These are phyloP conservation scores for Naganishia friedmannii DNA, from an alignment of 768 basidiomycete species.

Conservation along the genomic window DNA sequence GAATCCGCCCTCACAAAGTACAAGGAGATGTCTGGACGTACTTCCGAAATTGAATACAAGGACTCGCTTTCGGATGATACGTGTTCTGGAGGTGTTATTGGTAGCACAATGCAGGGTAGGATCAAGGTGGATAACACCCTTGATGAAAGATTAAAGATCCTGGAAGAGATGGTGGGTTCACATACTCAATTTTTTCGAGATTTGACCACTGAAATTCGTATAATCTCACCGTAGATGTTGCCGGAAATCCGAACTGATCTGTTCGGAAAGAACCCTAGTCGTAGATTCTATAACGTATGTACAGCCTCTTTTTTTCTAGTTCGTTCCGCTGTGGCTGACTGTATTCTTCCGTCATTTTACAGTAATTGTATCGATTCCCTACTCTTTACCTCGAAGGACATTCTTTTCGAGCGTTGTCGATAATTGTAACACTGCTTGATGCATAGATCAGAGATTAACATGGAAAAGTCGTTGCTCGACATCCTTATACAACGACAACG, in stretches of 20 bases:
- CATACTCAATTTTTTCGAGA: not conserved
- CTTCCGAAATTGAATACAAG: slow-evolving; percentile 62
- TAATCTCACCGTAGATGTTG: slow-evolving; percentile 66
- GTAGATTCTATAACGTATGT: slow-evolving; percentile 71
- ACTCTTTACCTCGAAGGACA: not conserved
- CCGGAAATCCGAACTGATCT: slow-evolving; percentile 87
- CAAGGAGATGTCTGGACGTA: slow-evolving; percentile 71
- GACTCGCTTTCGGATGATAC: slow-evolving; percentile 65
- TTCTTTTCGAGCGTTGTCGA: slow-evolving; percentile 1
- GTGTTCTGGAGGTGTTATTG: slow-evolving; percentile 84
- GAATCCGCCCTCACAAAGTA: slow-evolving; percentile 66
- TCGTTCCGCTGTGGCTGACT: not conserved
- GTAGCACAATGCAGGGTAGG: slow-evolving; percentile 67
- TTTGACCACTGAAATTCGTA: not conserved
- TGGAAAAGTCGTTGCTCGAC: not conserved
- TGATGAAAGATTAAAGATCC: slow-evolving; percentile 79
- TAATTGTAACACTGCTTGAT: slow-evolving; percentile 19
- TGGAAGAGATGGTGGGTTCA: slow-evolving; percentile 76
- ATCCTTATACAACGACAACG: slow-evolving; percentile 5
- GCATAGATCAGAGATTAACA: slow-evolving; percentile 14
- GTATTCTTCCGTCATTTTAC: not conserved
- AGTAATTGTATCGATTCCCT: slow-evolving; percentile 4
- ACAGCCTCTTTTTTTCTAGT: not conserved
- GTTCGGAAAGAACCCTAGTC: slow-evolving; percentile 85
- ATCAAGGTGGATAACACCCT: slow-evolving; percentile 93